phyloP scores from a whole-genome alignment of 805 yeast genomes.

The Ogataea degrootiae region DNA sequence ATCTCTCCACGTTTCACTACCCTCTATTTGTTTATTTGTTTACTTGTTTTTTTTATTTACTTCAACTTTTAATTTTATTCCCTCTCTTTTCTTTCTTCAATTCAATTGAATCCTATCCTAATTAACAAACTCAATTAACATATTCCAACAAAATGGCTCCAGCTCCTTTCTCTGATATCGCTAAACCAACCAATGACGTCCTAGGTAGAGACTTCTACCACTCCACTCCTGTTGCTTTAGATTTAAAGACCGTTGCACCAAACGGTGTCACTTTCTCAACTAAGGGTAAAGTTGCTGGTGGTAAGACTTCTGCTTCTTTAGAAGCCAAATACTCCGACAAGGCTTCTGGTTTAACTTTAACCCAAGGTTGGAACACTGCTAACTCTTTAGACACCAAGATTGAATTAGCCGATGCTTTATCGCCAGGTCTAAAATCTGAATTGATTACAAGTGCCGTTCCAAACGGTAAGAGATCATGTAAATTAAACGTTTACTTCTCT shows the following conservation, averaged over 20 bases:
- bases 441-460: slow-evolving; percentile 85
- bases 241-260: slow-evolving; percentile 89
- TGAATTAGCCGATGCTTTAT: slow-evolving; percentile 84
- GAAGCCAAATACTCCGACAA: slow-evolving; percentile 94
- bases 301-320: slow-evolving; percentile 79
- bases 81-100: background rate
- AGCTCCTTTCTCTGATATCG: slow-evolving; percentile 88
- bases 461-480: slow-evolving; percentile 78
- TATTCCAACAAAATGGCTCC: slow-evolving; percentile 53
- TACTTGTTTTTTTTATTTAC: background rate
- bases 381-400: slow-evolving; percentile 89
- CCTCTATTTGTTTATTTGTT: background rate
- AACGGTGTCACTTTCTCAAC: slow-evolving; percentile 94
- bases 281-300: slow-evolving; percentile 82
- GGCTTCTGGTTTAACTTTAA: slow-evolving; percentile 84
- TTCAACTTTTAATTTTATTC: background rate
- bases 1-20: background rate
- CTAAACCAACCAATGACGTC: slow-evolving; percentile 88
- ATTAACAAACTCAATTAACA: no score
- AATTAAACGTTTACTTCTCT: slow-evolving; percentile 82
- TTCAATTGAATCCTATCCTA: background rate
- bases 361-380: slow-evolving; percentile 98
- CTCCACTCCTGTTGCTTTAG: slow-evolving; percentile 79
- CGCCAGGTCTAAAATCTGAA: slow-evolving; percentile 94
- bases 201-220: slow-evolving; percentile 92